Evolutionary conservation across 2,329 filamentous ascomycete species (phyloP).

Genomic region (Tolypocladium inflatum): DNA sequence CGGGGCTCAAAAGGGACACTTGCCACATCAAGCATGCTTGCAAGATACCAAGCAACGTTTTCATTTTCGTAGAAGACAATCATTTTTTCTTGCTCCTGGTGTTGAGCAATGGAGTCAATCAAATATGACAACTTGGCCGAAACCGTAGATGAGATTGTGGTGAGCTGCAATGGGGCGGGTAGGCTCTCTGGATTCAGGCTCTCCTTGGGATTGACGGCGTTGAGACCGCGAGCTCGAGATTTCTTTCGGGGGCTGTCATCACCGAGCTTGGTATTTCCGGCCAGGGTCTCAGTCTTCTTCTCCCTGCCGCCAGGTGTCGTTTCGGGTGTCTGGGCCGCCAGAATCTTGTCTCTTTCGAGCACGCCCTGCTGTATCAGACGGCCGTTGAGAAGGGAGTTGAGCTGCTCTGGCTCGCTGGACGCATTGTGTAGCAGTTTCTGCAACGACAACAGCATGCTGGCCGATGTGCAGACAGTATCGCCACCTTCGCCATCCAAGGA

Average conservation of each 20-base stretch:
- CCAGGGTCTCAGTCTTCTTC: slow-evolving; percentile 17
- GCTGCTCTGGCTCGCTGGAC: slow-evolving; percentile 29
- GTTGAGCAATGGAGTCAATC: slow-evolving; percentile 58
- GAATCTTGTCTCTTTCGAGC: slow-evolving; percentile 23
- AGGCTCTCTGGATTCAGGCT: slow-evolving; percentile 13
- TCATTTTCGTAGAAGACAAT: slow-evolving; percentile 88
- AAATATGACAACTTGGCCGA: slow-evolving; percentile 86
- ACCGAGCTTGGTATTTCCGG: slow-evolving; percentile 34
- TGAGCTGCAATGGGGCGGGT: slow-evolving; percentile 41
- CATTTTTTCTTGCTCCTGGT: slow-evolving; percentile 71
- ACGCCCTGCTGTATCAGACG: slow-evolving; percentile 31
- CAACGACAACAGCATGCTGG: slow-evolving; percentile 39
- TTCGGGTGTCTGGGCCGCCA: slow-evolving; percentile 6
- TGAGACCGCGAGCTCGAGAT: slow-evolving; percentile 19
- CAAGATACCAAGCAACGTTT: slow-evolving; percentile 78
- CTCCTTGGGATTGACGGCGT: slow-evolving; percentile 11
- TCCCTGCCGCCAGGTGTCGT: slow-evolving; percentile 5
- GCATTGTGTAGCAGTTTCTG: slow-evolving; percentile 43
- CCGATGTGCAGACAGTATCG: slow-evolving; percentile 39
- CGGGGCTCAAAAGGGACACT: slow-evolving; percentile 11
- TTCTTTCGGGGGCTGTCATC: slow-evolving; percentile 22
- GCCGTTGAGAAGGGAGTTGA: slow-evolving; percentile 38
- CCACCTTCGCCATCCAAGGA: slow-evolving; percentile 48
- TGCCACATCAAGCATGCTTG: slow-evolving; percentile 67
- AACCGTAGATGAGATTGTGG: slow-evolving; percentile 64